phyloP scores from a whole-genome alignment of 179 eudicot genomes.

The Spinacia oleracea region DNA sequence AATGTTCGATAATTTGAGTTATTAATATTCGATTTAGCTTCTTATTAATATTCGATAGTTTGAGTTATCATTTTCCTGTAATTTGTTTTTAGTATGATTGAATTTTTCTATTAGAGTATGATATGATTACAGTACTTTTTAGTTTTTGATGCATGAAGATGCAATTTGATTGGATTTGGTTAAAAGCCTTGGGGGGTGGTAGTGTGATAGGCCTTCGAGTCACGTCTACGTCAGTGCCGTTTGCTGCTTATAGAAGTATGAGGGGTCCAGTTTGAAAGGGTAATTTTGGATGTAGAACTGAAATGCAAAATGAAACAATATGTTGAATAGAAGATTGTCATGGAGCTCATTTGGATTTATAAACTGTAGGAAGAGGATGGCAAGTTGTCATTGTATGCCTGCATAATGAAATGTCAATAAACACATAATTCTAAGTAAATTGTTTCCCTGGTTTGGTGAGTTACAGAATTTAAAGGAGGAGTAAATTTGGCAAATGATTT shows the following conservation, averaged over 20 bases:
- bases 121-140: not conserved
- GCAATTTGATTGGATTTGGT: not conserved
- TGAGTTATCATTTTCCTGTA: too few species aligned
- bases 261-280: not conserved
- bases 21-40: too few species aligned
- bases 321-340: not conserved
- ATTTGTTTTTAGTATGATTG: too few species aligned
- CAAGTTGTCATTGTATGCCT: not conserved
- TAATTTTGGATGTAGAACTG: not conserved
- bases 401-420: not conserved
- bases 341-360: not conserved
- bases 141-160: not conserved
- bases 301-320: too few species aligned
- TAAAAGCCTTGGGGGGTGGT: not conserved
- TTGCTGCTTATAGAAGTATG: not conserved
- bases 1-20: too few species aligned
- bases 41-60: too few species aligned
- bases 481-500: not conserved
- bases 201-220: too few species aligned
- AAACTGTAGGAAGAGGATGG: not conserved
- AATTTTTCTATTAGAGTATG: not conserved
- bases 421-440: too few species aligned
- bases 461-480: not conserved
- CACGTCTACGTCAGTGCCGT: not conserved
- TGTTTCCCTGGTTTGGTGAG: not conserved